Evolutionary conservation across 768 basidiomycete genomes (phyloP).

Genomic region (Fistulinella prunicolor): DNA sequence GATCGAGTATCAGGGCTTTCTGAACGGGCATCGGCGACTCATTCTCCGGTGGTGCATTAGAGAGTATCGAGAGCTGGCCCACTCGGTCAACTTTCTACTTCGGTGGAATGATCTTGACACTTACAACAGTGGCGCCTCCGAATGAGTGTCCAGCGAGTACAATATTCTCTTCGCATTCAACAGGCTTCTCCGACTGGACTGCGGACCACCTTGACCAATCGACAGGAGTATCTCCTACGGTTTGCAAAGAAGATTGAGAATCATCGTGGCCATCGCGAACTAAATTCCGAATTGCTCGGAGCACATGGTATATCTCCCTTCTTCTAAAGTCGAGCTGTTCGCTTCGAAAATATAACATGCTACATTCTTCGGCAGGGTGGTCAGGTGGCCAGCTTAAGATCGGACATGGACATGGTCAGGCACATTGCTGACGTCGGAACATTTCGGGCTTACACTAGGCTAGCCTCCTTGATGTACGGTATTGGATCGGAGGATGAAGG

Average conservation of each 20-base stretch:
- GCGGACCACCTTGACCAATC: slow-evolving; percentile 44
- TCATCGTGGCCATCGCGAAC: slow-evolving; percentile 34
- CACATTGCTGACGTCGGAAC: not conserved
- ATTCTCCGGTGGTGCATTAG: slow-evolving; percentile 42
- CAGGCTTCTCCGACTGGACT: slow-evolving; percentile 18
- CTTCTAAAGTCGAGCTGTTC: slow-evolving; percentile 71
- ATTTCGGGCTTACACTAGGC: slow-evolving; percentile 46
- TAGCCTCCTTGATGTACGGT: slow-evolving; percentile 55
- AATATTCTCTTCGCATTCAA: slow-evolving; percentile 35
- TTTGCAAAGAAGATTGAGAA: slow-evolving; percentile 31
- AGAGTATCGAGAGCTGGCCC: slow-evolving; percentile 53
- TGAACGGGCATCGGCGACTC: slow-evolving; percentile 49
- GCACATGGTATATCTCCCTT: slow-evolving; percentile 65
- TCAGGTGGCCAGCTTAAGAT: slow-evolving; percentile 25
- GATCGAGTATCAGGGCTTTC: slow-evolving; percentile 68
- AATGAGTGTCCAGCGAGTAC: slow-evolving; percentile 54
- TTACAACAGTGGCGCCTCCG: slow-evolving; percentile 52
- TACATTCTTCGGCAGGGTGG: slow-evolving; percentile 16
- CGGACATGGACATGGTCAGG: not conserved
- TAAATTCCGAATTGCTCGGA: slow-evolving; percentile 56
- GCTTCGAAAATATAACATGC: slow-evolving; percentile 50
- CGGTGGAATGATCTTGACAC: slow-evolving; percentile 16
- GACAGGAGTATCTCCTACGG: slow-evolving; percentile 35
- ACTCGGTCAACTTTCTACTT: not conserved
- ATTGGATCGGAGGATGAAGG: slow-evolving; percentile 31